A percentile compares a stretch with the other conserved stretches of the same genome.
These are phyloP conservation scores for Venturia effusa DNA, from an alignment of 2,329 filamentous ascomycete species.

Conservation along the genomic window DNA sequence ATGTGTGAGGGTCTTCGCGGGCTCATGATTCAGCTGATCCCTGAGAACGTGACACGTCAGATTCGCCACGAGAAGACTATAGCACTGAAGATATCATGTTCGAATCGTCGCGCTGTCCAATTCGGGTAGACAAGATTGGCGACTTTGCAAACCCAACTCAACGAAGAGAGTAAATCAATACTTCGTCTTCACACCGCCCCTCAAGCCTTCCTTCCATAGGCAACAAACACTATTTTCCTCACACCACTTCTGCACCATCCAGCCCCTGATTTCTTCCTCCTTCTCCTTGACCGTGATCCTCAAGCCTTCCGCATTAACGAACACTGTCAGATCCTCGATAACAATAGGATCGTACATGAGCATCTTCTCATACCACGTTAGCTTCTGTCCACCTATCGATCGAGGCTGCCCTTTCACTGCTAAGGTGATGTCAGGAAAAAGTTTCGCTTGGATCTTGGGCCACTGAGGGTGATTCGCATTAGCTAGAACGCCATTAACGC, in stretches of 20 bases:
- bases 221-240: conserved; percentile 80
- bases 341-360: conserved; percentile 86
- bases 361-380: conserved; percentile 85
- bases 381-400: conserved; percentile 28
- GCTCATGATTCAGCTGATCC: too few species aligned
- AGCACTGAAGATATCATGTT: too few species aligned
- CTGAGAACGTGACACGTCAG: too few species aligned
- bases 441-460: conserved; percentile 21
- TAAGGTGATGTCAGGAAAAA: conserved; percentile 39
- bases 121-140: too few species aligned
- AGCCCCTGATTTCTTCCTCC: conserved; percentile 27
- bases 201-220: conserved; percentile 44
- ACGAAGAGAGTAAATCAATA: too few species aligned
- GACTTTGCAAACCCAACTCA: too few species aligned
- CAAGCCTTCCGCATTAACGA: conserved; percentile 51
- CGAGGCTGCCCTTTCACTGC: conserved; percentile 35
- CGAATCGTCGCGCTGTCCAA: too few species aligned
- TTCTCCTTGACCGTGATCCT: conserved; percentile 35
- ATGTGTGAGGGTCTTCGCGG: too few species aligned
- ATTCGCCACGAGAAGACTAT: too few species aligned
- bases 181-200: conserved; percentile 9
- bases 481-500: not conserved
- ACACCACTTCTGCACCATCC: conserved; percentile 78
- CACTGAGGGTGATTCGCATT: conserved; percentile 20
- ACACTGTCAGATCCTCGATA: conserved; percentile 71